Base-by-base conservation (phyloP, 2,329 filamentous ascomycete species). In the Xenosphaeropsis pyriputrescens region DNA sequence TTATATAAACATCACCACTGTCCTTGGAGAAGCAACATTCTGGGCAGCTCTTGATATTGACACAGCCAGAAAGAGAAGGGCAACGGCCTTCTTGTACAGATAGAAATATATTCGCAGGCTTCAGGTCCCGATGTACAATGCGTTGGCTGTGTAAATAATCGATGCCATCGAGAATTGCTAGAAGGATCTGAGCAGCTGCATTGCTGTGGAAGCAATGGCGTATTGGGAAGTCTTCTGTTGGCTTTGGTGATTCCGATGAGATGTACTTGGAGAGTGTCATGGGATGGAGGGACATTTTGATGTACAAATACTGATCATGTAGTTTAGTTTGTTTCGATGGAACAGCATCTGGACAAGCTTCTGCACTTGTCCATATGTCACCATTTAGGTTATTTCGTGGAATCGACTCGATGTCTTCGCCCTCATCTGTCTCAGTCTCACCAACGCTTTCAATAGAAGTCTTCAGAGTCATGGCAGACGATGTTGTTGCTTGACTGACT, bases 91-190 rank as follows among this genome's bases (percentile, higher is more conserved):
- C 54, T 14, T 60, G 54, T n/a, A 64, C 50, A 2, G 68, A 70
- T 0, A 82, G 58, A 53, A 82, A 79, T 18, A 82, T 70, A 45
- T 82, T 82, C 3, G 69, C 72, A 1, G 77, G 77, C 47, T 82
- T 82, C 16, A 82, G 60, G 48, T 82, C 77, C 8, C 76, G 70
- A 47, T 82, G 77, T 0, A 79, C 65, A 35, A 81, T 68, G 5
- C 64, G 63, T 41, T 72, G 63, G 0, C 60, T 56, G 46, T 82
- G 77, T 2, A 81, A 61, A 47, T 82, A 80, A 40, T 75, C 65
- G 3, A 81, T 67, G 2, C 76, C 77, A 7, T 74, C 68, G 2
- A 79, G 55, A 19, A 81, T 69, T 2, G 65, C 65, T 11, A 69
- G 54, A n/a, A 81, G 59, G 1, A 82, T 57, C 22, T 62, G 61